Conservation (phyloP, 2,329 filamentous ascomycete genomes). For the Coniochaeta prunicola region DNA sequence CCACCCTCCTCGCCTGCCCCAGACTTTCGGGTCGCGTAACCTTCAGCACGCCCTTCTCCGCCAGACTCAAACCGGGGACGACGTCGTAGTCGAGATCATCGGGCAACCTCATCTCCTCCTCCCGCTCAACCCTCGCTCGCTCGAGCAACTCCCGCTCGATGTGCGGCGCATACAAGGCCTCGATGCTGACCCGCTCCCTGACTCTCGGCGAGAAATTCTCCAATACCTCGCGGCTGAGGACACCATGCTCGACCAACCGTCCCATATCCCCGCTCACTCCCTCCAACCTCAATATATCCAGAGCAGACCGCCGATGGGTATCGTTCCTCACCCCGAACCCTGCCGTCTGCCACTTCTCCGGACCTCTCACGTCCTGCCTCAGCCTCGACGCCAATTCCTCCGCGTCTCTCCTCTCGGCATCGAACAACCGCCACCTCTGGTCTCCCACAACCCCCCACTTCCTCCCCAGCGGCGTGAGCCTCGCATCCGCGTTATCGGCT, state of each 20-base stretch:
- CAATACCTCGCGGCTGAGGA: conserved; percentile 41
- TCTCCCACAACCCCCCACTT: conserved; percentile 73
- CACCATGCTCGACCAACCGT: conserved; percentile 44
- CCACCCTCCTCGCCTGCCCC: conserved; percentile 80
- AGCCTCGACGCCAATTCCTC: conserved; percentile 57
- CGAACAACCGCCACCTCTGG: conserved; percentile 65
- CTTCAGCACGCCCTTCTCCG: conserved; percentile 67
- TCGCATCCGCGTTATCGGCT: conserved; percentile 87
- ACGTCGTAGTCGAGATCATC: conserved; percentile 66
- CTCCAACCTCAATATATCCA: conserved; percentile 70
- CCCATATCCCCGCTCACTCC: conserved; percentile 32
- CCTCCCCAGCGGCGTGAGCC: conserved; percentile 74
- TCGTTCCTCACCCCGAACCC: conserved; percentile 67
- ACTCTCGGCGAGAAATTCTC: conserved; percentile 49
- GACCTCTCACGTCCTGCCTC: conserved; percentile 46
- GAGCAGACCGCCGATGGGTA: conserved; percentile 59
- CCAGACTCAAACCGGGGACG: conserved; percentile 68
- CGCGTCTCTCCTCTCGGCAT: conserved; percentile 59
- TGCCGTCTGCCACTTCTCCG: conserved; percentile 58
- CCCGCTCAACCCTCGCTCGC: conserved; percentile 61
- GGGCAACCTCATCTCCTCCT: conserved; percentile 70
- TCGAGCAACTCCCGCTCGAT: conserved; percentile 63
- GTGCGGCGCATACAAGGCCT: conserved; percentile 83
- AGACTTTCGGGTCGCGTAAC: conserved; percentile 73
- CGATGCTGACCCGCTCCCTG: conserved; percentile 65